Percentiles rank a stretch among this genome's conserved stretches.
phyloP scores from a whole-genome alignment of 139 green algal genomes.

The Coelastrella sp. region DNA sequence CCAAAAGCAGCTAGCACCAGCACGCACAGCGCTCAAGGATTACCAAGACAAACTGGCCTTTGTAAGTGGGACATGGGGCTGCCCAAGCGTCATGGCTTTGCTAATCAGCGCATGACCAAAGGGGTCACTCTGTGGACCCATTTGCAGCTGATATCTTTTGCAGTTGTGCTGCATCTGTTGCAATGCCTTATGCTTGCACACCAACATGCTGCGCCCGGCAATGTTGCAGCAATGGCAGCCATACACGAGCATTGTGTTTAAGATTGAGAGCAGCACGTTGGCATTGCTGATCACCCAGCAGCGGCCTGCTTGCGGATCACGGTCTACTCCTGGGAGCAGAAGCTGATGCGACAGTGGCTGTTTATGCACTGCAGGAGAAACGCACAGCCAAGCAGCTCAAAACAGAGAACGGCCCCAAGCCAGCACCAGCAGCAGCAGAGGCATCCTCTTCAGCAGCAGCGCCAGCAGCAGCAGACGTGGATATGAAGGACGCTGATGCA shows the following conservation, averaged over 20 bases:
- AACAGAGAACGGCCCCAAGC: slow-evolving; percentile 18
- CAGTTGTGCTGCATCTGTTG: not conserved
- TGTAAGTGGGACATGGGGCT: not conserved
- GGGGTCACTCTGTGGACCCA: too few relatives aligned
- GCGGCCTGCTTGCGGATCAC: too few relatives aligned
- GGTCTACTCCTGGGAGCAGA: too few relatives aligned
- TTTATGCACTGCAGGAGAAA: slow-evolving; percentile 2
- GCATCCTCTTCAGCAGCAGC: slow-evolving; percentile 9
- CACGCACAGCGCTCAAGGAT: slow-evolving; percentile 71
- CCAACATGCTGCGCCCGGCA: not conserved
- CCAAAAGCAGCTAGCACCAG: slow-evolving; percentile 86
- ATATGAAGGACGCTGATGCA: slow-evolving; percentile 70
- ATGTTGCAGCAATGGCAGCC: too few relatives aligned
- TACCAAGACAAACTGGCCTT: slow-evolving; percentile 26
- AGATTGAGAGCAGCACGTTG: too few relatives aligned
- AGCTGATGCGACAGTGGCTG: not conserved
- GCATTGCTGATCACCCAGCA: too few relatives aligned
- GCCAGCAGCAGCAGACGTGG: slow-evolving; percentile 57
- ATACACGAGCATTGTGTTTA: too few relatives aligned
- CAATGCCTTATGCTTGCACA: not conserved
- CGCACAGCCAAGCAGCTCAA: slow-evolving; percentile 43
- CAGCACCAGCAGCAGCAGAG: slow-evolving; percentile 48
- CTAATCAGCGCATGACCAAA: too few relatives aligned
- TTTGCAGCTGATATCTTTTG: too few relatives aligned
- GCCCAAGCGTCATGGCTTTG: too few relatives aligned